Conservation (phyloP, 176 grass and related monocot species). For the Alopecurus myosuroides region DNA sequence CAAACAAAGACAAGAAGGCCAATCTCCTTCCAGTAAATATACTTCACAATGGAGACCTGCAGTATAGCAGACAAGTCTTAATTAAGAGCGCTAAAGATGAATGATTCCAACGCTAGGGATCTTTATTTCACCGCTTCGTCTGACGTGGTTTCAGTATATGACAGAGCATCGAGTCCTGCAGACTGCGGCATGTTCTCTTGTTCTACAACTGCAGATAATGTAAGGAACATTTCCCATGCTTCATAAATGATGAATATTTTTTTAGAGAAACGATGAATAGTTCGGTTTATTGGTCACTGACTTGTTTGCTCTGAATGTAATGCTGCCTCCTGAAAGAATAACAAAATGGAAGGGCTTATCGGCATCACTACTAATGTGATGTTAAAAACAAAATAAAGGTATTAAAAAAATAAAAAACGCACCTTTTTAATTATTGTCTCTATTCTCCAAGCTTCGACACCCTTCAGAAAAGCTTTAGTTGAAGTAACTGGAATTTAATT, state of each 20-base stretch:
- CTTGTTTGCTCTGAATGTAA: constrained; percentile 16
- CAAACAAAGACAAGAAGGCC: too few relatives aligned
- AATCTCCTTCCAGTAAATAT: constrained; percentile 71
- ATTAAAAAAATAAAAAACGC: background rate
- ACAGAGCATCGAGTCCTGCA: background rate
- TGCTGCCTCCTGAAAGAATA: constrained; percentile 25
- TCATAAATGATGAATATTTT: too few relatives aligned
- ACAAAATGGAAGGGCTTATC: background rate
- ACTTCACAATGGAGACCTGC: constrained; percentile 53
- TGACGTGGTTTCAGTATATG: background rate
- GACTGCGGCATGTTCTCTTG: constrained; percentile 36
- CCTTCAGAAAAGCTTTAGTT: constrained; percentile 72
- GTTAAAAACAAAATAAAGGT: background rate
- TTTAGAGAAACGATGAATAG: background rate
- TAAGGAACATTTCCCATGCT: background rate
- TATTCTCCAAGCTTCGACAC: constrained; percentile 62
- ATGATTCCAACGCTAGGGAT: background rate
- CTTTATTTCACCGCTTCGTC: constrained; percentile 14
- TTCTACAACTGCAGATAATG: background rate
- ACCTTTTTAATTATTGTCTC: constrained; percentile 52
- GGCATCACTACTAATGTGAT: background rate
- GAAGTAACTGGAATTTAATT: too few relatives aligned
- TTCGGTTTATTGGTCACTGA: constrained; percentile 7
- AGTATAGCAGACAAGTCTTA: background rate
- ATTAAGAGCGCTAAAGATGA: background rate